phyloP scores from a whole-genome alignment of 2,329 filamentous ascomycete species.

The Achaetomium macrosporum region DNA sequence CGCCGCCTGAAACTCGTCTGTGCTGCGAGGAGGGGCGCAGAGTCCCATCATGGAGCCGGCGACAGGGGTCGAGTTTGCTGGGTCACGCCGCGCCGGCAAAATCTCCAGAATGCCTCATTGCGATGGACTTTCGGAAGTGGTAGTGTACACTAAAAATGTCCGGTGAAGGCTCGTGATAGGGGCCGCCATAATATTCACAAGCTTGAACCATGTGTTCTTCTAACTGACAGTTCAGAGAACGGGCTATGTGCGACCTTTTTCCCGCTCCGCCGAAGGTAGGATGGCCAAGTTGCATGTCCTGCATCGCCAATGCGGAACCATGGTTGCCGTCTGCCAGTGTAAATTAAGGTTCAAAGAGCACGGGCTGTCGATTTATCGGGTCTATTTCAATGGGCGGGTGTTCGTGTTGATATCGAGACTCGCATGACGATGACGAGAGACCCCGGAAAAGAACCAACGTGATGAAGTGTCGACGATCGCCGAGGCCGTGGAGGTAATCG shows the following conservation, averaged over 20 bases:
- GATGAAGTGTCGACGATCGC: too few relatives aligned
- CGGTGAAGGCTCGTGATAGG: too few relatives aligned
- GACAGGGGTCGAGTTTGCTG: background rate
- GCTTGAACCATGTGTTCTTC: slow-evolving; percentile 1
- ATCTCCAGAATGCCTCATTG: too few relatives aligned
- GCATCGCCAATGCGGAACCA: slow-evolving; percentile 4
- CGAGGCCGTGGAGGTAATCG: too few relatives aligned
- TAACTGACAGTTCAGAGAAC: slow-evolving; percentile 8
- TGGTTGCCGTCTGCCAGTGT: slow-evolving; percentile 2
- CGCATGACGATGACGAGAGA: too few relatives aligned
- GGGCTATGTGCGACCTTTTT: background rate
- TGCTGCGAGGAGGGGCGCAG: slow-evolving; percentile 18
- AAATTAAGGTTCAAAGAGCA: slow-evolving; percentile 9
- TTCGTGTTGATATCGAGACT: background rate
- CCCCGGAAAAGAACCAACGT: too few relatives aligned
- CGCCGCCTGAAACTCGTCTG: slow-evolving; percentile 26
- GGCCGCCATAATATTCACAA: slow-evolving; percentile 1
- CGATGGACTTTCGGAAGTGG: too few relatives aligned
- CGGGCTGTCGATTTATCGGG: background rate
- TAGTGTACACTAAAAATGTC: too few relatives aligned
- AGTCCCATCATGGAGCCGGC: background rate
- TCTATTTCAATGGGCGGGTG: background rate
- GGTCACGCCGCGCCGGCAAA: too few relatives aligned
- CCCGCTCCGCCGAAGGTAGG: background rate
- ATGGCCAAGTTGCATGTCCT: background rate